Conservation (phyloP, 345 rosid genomes). For the Bruguiera gymnorhiza region DNA sequence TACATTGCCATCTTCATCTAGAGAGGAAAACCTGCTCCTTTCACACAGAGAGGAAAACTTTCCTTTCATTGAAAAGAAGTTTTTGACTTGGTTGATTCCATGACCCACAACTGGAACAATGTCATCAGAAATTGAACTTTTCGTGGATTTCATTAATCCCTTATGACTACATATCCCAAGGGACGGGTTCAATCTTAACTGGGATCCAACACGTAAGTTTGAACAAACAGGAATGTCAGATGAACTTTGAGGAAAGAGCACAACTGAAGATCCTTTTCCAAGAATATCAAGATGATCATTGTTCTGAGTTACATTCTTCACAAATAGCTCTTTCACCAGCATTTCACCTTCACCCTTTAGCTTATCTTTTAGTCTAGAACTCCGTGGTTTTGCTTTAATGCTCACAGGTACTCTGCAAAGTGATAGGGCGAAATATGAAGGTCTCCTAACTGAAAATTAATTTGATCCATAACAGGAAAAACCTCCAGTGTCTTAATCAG, state of each 20-base stretch:
- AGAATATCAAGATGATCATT: conserved; percentile 67
- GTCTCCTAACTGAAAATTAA: conserved; percentile 1
- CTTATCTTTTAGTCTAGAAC: conserved; percentile 91
- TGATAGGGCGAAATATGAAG: conserved; percentile 20
- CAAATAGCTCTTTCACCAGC: conserved; percentile 76
- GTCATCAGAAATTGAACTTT: conserved; percentile 35
- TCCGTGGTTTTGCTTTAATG: conserved; percentile 63
- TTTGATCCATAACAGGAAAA: background rate
- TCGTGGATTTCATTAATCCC: conserved; percentile 36
- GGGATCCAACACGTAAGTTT: conserved; percentile 68
- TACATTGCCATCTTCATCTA: conserved; percentile 27
- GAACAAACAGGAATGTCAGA: conserved; percentile 65
- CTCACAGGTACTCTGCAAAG: conserved; percentile 58
- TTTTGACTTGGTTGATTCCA: conserved; percentile 35
- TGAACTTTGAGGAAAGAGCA: conserved; percentile 75
- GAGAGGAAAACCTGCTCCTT: conserved; percentile 38
- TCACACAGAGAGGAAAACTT: conserved; percentile 62
- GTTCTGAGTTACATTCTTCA: conserved; percentile 58
- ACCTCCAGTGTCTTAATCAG: conserved; percentile 7
- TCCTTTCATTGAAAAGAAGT: conserved; percentile 48
- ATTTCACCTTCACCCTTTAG: conserved; percentile 82
- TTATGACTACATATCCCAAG: conserved; percentile 33
- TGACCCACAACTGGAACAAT: conserved; percentile 25
- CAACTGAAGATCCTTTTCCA: conserved; percentile 72
- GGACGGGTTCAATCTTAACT: conserved; percentile 39